Percentiles rank a stretch among this genome's conserved stretches.
phyloP scores from a whole-genome alignment of 768 basidiomycete genomes.

The Lactarius indigo region DNA sequence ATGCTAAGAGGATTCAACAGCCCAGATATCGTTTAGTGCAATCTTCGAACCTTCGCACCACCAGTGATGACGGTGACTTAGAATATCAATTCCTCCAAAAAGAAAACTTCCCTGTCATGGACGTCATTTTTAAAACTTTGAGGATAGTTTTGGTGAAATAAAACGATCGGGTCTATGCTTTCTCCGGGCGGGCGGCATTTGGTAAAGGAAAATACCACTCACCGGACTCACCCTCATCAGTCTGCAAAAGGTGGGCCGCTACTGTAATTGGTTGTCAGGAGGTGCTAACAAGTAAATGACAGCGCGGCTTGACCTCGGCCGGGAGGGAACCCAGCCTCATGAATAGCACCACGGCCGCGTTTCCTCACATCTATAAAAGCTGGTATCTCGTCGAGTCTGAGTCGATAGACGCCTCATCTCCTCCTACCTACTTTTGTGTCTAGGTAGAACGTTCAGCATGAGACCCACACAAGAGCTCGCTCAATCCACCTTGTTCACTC shows the following conservation, averaged over 20 bases:
- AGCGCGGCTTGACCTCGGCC: not conserved
- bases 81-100: too few relatives aligned
- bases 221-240: not conserved
- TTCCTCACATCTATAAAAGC: not conserved
- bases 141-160: too few relatives aligned
- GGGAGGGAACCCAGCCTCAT: not conserved
- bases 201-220: not conserved
- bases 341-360: not conserved
- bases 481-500: not conserved
- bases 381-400: not conserved
- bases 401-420: not conserved
- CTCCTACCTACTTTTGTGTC: not conserved
- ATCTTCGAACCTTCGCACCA: too few relatives aligned
- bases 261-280: too few relatives aligned
- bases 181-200: not conserved
- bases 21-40: too few relatives aligned
- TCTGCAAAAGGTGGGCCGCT: not conserved
- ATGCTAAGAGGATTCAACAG: too few relatives aligned
- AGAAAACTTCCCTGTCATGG: too few relatives aligned
- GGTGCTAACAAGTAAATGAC: not conserved
- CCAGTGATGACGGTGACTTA: too few relatives aligned
- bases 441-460: not conserved
- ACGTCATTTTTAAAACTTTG: too few relatives aligned
- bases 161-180: not conserved
- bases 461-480: conserved; percentile 4